A percentile compares a stretch with the other conserved stretches of the same genome.
Conservation (phyloP, 140 eudicot species). For the Anethum foeniculum region DNA sequence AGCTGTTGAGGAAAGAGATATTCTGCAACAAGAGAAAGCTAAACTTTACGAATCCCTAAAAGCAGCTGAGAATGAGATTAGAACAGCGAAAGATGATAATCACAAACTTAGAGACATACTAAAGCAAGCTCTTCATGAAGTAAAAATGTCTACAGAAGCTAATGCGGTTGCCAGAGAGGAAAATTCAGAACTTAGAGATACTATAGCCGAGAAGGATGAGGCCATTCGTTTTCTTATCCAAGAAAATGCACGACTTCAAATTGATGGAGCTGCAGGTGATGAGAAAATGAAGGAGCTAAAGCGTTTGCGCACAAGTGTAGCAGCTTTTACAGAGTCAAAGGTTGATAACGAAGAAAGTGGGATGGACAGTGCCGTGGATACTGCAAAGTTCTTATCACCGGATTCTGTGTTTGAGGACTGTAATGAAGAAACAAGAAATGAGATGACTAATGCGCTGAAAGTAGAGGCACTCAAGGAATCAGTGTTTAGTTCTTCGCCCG, state of each 20-base stretch:
- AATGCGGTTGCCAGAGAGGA: constrained; percentile 60
- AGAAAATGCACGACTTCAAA: constrained; percentile 62
- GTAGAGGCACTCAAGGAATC: constrained; percentile 66
- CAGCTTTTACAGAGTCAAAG: constrained; percentile 22
- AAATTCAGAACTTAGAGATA: constrained; percentile 63
- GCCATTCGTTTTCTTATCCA: constrained; percentile 43
- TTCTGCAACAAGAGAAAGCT: constrained; percentile 38
- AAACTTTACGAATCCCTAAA: constrained; percentile 35
- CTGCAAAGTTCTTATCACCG: constrained; percentile 24
- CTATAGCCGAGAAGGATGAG: constrained; percentile 54
- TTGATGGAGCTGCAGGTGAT: constrained; percentile 55
- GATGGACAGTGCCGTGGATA: background rate
- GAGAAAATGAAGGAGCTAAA: constrained; percentile 66
- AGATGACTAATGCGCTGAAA: constrained; percentile 21
- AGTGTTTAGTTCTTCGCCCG: constrained; percentile 43
- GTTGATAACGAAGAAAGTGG: constrained; percentile 26
- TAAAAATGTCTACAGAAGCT: constrained; percentile 78
- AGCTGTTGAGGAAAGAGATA: constrained; percentile 55
- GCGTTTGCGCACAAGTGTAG: constrained; percentile 33
- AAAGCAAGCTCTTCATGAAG: constrained; percentile 76
- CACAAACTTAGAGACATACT: constrained; percentile 64
- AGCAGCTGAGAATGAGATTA: constrained; percentile 36
- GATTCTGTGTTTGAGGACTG: constrained; percentile 24
- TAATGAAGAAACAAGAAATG: constrained; percentile 11
- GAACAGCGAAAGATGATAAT: constrained; percentile 49